Evolutionary conservation across 2,329 filamentous ascomycete species (phyloP).

Genomic region (Colletotrichum sp.): DNA sequence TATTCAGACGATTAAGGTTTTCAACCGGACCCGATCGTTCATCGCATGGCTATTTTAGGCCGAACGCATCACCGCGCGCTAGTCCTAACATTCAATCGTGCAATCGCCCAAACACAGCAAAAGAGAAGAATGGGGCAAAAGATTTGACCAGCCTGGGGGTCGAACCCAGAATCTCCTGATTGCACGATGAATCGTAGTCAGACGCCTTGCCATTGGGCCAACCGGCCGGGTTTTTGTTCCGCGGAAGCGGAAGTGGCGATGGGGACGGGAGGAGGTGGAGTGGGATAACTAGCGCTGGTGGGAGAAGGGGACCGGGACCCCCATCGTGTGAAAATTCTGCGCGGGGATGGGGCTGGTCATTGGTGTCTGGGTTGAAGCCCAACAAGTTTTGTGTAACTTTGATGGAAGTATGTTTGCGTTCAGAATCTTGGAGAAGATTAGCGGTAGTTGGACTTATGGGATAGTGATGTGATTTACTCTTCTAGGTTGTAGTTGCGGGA

Average conservation of each 20-base stretch:
- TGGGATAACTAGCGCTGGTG: not conserved
- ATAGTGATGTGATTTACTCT: not conserved
- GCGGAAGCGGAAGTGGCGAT: not conserved
- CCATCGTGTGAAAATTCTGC: not conserved
- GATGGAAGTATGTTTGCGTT: not conserved
- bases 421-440: not conserved
- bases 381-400: not conserved
- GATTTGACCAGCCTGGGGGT: constrained; percentile 18
- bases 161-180: constrained; percentile 23
- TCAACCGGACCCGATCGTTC: not conserved
- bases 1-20: not conserved
- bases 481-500: not conserved
- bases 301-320: not conserved
- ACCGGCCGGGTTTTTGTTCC: not conserved
- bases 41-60: not conserved
- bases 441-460: not conserved
- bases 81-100: not conserved
- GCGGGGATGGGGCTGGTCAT: not conserved
- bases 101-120: not conserved
- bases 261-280: not conserved
- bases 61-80: not conserved
- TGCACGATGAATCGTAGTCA: constrained; percentile 38
- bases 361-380: not conserved
- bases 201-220: constrained; percentile 48
- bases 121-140: not conserved